phyloP scores from a whole-genome alignment of 2,329 filamentous ascomycete genomes.

The Exophiala calicioides region DNA sequence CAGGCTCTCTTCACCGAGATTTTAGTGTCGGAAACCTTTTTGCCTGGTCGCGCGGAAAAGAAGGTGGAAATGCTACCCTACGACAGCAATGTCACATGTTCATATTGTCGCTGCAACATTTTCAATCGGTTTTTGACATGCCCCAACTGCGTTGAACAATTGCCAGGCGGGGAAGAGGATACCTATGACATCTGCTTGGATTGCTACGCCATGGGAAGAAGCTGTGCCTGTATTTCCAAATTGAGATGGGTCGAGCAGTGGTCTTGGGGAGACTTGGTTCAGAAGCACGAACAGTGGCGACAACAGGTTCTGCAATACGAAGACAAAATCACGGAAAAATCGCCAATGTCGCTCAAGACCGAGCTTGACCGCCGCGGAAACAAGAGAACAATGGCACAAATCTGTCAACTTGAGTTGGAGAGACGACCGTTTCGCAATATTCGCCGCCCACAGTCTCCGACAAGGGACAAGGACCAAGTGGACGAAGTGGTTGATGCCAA shows the following conservation, averaged over 20 bases:
- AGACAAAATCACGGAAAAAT: conserved; percentile 65
- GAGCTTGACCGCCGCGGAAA: conserved; percentile 62
- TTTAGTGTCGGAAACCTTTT: conserved; percentile 83
- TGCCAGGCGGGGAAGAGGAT: conserved; percentile 71
- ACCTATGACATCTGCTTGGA: conserved; percentile 98
- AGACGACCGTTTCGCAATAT: conserved; percentile 80
- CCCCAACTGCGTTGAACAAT: conserved; percentile 71
- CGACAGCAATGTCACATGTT: conserved; percentile 90
- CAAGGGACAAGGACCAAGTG: conserved; percentile 44
- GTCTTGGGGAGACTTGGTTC: conserved; percentile 73
- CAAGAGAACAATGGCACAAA: conserved; percentile 81
- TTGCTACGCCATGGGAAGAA: conserved; percentile 95
- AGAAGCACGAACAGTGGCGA: conserved; percentile 82
- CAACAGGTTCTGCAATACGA: conserved; percentile 73
- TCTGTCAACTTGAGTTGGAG: conserved; percentile 88
- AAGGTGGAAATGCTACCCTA: conserved; percentile 75
- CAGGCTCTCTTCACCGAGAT: conserved; percentile 77
- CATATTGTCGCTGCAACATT: conserved; percentile 93
- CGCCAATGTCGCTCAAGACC: conserved; percentile 69
- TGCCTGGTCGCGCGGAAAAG: conserved; percentile 59
- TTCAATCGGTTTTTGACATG: conserved; percentile 97
- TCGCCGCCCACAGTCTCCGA: conserved; percentile 56
- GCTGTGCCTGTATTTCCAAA: conserved; percentile 82
- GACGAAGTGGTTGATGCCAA: conserved; percentile 57
- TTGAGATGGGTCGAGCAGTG: conserved; percentile 93